Evolutionary conservation across 345 rosid genomes (phyloP), one percentile per base, ranked within the genome.

Genomic region (Populus deltoides): DNA sequence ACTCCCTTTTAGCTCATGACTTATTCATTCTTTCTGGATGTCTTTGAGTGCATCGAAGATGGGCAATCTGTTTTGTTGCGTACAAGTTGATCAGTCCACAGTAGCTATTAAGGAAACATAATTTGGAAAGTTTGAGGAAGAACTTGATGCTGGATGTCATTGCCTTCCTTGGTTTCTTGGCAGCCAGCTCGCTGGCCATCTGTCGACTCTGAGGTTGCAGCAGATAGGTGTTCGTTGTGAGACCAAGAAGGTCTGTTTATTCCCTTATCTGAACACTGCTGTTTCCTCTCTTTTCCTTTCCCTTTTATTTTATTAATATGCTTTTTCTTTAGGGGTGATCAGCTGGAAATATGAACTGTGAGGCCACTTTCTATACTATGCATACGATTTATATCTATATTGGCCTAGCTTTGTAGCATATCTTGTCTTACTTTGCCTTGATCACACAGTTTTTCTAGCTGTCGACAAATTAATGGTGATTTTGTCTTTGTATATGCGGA

Each of bases 61-160:
- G 89, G 89, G 89, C 27, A 83, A 83, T 69, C 70, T 80, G 39
- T 38, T 72, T 0, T 83, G 86, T 65, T 82, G 79, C 17, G 73
- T 84, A 7, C 79, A 86, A 82, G 87, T 86, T 61, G 84, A 79
- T 39, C 89, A 86, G 77, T 25, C 89, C 29, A 81, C 81, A 0
- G 89, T 86, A 11, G 87, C 86, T 41, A 81, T 83, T 71, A 82
- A 61, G 82, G 85, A 86, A 75, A 77, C 31, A 29, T 29, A 66
- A 41, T 86, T 86, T 45, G 89, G 89, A 13, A 86, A 75, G 80
- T 86, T 81, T 7, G 81, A 84, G 10, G 85, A 82, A 1, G 76
- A 80, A n/a, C 87, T 86, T 72, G 77, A 84, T 66, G 87, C 89
- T 0, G 89, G 89, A 65, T 84, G 89, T 61, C 89, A 86, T 67